phyloP scores from a whole-genome alignment of 257 asterid genomes.

The Solanum rostratum region DNA sequence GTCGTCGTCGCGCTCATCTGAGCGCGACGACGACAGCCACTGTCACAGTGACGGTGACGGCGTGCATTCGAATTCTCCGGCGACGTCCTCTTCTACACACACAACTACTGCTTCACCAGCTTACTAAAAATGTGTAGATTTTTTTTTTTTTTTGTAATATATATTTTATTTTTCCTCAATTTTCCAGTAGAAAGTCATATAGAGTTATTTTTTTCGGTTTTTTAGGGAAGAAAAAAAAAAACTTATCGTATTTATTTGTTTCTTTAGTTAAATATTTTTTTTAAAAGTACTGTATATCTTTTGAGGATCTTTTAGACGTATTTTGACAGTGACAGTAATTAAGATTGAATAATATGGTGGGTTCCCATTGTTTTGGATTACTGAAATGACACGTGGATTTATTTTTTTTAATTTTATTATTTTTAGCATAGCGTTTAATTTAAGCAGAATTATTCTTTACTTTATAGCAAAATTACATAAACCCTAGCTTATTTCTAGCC shows the following conservation, averaged over 20 bases:
- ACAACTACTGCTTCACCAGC: conserved; percentile 29
- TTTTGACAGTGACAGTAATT: neutral
- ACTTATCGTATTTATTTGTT: neutral
- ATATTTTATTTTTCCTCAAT: neutral
- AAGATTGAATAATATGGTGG: neutral
- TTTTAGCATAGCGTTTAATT: neutral
- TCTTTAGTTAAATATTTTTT: neutral
- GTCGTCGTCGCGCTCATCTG: conserved; percentile 2
- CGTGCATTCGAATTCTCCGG: conserved; percentile 26
- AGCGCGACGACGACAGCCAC: conserved; percentile 5
- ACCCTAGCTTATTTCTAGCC: neutral
- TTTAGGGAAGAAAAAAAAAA: neutral
- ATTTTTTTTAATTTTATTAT: neutral
- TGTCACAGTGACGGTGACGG: conserved; percentile 13
- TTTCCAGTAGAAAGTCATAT: neutral
- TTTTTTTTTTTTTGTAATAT: conserved; percentile 10
- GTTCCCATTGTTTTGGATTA: neutral
- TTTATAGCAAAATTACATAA: neutral
- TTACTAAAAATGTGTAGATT: conserved; percentile 13
- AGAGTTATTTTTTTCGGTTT: neutral
- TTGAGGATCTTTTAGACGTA: neutral
- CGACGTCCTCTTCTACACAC: conserved; percentile 38
- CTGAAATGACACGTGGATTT: neutral
- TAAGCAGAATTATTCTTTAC: neutral
- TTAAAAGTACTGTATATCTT: neutral